A percentile compares a stretch with the other conserved stretches of the same genome.
These are phyloP conservation scores for Lactarius hatsudake DNA, from an alignment of 768 basidiomycete genomes.

Conservation along the genomic window DNA sequence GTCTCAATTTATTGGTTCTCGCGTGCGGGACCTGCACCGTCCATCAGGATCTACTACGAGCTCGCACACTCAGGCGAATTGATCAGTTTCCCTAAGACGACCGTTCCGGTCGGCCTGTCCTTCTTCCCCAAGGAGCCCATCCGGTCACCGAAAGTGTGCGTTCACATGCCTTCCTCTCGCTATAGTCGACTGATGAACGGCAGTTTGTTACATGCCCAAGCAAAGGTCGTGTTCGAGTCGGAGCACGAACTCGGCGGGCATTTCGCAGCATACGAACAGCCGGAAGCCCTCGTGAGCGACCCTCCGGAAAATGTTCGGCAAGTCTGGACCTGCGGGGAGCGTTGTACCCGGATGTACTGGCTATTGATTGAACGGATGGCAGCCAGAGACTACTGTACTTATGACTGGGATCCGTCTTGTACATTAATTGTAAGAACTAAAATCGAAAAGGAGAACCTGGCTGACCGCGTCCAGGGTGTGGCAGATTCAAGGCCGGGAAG, in stretches of 20 bases:
- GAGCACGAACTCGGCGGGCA: slow-evolving; percentile 56
- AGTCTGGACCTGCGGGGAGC: slow-evolving; percentile 46
- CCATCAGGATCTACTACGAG: slow-evolving; percentile 60
- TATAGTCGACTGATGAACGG: neutral
- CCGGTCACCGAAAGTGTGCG: slow-evolving; percentile 40
- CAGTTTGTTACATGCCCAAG: slow-evolving; percentile 30
- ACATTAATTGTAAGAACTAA: too few species aligned
- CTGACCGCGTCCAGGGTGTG: too few species aligned
- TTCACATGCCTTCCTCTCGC: neutral
- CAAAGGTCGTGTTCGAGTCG: slow-evolving; percentile 47
- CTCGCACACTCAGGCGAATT: neutral
- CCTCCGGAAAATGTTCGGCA: slow-evolving; percentile 55
- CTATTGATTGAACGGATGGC: neutral
- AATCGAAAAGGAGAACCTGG: too few species aligned
- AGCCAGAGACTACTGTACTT: neutral
- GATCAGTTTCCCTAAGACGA: neutral
- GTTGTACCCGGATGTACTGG: slow-evolving; percentile 39
- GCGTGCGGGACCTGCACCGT: slow-evolving; percentile 54
- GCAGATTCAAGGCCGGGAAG: too few species aligned
- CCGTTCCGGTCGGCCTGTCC: slow-evolving; percentile 49
- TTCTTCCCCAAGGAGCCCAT: slow-evolving; percentile 49
- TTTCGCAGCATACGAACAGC: slow-evolving; percentile 54
- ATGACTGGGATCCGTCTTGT: neutral
- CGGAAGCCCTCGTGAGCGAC: slow-evolving; percentile 48
- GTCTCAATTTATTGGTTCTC: slow-evolving; percentile 60